phyloP scores from a whole-genome alignment of 2,329 filamentous ascomycete genomes.

The Botrytis galanthina region DNA sequence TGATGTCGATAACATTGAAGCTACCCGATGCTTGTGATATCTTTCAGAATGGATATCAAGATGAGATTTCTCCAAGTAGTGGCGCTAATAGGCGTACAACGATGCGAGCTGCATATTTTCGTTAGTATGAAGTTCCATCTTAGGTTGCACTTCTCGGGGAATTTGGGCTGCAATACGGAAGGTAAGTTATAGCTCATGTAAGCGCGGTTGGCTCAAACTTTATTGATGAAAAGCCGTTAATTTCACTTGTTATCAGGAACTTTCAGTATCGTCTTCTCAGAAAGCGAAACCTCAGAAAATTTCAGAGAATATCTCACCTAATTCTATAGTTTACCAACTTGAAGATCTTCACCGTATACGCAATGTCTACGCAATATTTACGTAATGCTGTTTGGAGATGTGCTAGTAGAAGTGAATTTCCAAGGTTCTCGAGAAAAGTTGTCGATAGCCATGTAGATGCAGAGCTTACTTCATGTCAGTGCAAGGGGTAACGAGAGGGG shows the following conservation, averaged over 20 bases:
- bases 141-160: not conserved
- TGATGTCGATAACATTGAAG: not conserved
- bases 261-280: not conserved
- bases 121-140: not conserved
- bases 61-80: not conserved
- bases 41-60: not conserved
- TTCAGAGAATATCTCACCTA: not conserved
- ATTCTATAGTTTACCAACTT: not conserved
- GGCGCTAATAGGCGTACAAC: not conserved
- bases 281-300: not conserved
- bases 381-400: not conserved
- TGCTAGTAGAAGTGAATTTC: not conserved
- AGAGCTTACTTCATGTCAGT: not conserved
- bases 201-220: not conserved
- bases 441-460: not conserved
- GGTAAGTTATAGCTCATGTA: not conserved
- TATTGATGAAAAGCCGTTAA: not conserved
- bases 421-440: not conserved
- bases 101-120: conserved; percentile 7
- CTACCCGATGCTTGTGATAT: not conserved
- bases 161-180: not conserved
- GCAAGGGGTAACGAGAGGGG: not conserved
- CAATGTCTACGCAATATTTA: not conserved
- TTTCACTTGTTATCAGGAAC: not conserved
- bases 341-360: not conserved